Percentiles rank a stretch among this genome's conserved stretches.
These are phyloP conservation scores for Alternaria dauci DNA, from an alignment of 2,329 filamentous ascomycete genomes.

Conservation along the genomic window DNA sequence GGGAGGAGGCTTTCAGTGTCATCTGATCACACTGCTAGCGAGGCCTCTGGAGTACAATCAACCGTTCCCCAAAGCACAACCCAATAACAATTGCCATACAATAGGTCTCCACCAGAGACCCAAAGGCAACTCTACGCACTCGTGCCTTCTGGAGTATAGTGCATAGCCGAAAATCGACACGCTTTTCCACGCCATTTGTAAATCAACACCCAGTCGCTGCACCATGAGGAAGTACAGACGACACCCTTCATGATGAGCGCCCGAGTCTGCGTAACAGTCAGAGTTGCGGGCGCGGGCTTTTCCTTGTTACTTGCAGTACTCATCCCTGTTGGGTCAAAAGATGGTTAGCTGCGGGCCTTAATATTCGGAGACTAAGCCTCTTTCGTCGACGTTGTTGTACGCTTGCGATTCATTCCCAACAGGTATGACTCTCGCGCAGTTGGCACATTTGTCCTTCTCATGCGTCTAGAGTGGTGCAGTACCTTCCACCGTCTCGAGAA, in stretches of 20 bases:
- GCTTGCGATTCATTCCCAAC: neutral
- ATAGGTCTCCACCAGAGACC: too few relatives aligned
- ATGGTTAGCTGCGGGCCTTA: neutral
- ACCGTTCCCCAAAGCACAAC: too few relatives aligned
- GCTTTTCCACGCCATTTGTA: neutral
- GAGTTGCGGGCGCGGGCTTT: neutral
- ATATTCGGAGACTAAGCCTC: constrained; percentile 2
- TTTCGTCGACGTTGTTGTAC: neutral
- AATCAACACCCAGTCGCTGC: neutral
- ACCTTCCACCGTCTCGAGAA: too few relatives aligned
- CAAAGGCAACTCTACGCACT: too few relatives aligned
- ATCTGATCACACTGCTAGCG: neutral
- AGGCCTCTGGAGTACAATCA: neutral
- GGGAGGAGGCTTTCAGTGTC: neutral
- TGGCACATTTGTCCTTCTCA: too few relatives aligned
- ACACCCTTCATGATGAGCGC: neutral
- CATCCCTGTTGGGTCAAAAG: neutral
- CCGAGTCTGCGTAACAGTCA: neutral
- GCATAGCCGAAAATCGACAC: neutral
- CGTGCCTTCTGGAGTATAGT: neutral
- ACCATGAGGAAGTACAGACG: neutral
- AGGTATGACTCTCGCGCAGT: neutral
- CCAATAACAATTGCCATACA: too few relatives aligned
- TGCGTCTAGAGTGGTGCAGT: too few relatives aligned
- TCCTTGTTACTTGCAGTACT: neutral